A percentile compares a stretch with the other conserved stretches of the same genome.
Evolutionary conservation across 306 rosid genomes (phyloP).

Genomic region (Prunus mume): DNA sequence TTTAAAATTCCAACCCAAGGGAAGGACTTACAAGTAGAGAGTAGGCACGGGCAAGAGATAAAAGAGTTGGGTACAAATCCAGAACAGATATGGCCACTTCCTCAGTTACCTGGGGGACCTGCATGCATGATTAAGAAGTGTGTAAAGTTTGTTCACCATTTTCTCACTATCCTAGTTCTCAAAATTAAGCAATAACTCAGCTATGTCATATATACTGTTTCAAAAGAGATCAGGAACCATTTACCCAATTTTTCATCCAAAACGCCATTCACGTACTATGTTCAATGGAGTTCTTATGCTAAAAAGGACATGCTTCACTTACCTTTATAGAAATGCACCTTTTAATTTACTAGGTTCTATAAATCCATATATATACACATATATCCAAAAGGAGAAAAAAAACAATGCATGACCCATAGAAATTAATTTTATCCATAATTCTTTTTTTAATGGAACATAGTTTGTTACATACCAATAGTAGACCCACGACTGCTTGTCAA

Average conservation of each 20-base stretch:
- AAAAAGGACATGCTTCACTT: not conserved
- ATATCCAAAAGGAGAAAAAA: too few relatives aligned
- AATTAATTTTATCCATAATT: not conserved
- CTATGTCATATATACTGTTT: not conserved
- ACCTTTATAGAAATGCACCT: not conserved
- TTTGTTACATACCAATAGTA: not conserved
- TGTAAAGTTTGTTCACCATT: conserved; percentile 8
- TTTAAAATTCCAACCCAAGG: conserved; percentile 13
- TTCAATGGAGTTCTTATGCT: not conserved
- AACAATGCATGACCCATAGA: not conserved
- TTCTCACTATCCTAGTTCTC: not conserved
- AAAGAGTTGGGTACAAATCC: conserved; percentile 78
- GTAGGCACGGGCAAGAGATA: conserved; percentile 77
- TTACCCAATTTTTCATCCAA: not conserved
- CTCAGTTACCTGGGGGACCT: conserved; percentile 99
- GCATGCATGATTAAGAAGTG: conserved; percentile 24
- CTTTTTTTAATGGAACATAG: not conserved
- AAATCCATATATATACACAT: not conserved
- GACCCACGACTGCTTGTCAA: conserved; percentile 8
- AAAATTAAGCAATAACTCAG: not conserved
- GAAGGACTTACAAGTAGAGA: conserved; percentile 56
- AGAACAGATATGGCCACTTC: conserved; percentile 83
- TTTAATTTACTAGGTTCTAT: not conserved
- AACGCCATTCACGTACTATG: not conserved
- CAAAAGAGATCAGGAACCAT: not conserved